Evolutionary conservation across 2,329 filamentous ascomycete genomes (phyloP).

Genomic region (Calonectria leucothoes): DNA sequence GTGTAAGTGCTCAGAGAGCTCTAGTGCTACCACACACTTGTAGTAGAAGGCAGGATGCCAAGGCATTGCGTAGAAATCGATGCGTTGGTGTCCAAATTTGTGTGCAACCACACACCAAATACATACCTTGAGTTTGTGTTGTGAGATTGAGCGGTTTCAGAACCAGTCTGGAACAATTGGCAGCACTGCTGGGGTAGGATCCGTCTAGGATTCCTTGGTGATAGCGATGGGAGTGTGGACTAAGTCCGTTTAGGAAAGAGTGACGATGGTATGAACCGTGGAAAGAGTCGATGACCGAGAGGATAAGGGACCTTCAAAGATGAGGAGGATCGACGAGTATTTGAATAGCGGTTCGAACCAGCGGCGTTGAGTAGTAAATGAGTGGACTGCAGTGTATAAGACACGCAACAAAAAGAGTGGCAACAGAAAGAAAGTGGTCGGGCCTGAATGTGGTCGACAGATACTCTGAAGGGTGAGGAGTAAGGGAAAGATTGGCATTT

Average conservation of each 20-base stretch:
- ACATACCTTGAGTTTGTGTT: slow-evolving; percentile 16
- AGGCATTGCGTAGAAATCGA: not conserved
- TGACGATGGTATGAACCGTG: slow-evolving; percentile 38
- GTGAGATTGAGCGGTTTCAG: slow-evolving; percentile 35
- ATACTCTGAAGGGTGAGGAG: slow-evolving; percentile 41
- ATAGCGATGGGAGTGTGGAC: slow-evolving; percentile 20
- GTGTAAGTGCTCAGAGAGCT: not conserved
- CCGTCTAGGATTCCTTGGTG: slow-evolving; percentile 39
- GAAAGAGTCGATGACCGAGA: slow-evolving; percentile 35
- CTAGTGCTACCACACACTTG: not conserved
- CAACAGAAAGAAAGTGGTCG: slow-evolving; percentile 32
- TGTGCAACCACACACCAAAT: not conserved
- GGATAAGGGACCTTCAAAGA: slow-evolving; percentile 15
- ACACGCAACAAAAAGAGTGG: slow-evolving; percentile 47
- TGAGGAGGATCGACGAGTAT: slow-evolving; percentile 37
- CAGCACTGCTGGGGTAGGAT: slow-evolving; percentile 40
- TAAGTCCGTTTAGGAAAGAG: slow-evolving; percentile 30
- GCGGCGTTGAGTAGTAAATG: slow-evolving; percentile 40
- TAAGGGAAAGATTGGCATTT: slow-evolving; percentile 32
- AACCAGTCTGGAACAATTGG: slow-evolving; percentile 40
- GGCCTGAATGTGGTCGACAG: slow-evolving; percentile 41
- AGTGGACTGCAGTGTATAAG: slow-evolving; percentile 48
- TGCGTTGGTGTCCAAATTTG: not conserved
- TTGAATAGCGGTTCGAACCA: slow-evolving; percentile 43
- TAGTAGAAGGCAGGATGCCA: not conserved